Conservation (phyloP, 371 early-diverging fungal species). For the Polyrhizophydium stewartii region DNA sequence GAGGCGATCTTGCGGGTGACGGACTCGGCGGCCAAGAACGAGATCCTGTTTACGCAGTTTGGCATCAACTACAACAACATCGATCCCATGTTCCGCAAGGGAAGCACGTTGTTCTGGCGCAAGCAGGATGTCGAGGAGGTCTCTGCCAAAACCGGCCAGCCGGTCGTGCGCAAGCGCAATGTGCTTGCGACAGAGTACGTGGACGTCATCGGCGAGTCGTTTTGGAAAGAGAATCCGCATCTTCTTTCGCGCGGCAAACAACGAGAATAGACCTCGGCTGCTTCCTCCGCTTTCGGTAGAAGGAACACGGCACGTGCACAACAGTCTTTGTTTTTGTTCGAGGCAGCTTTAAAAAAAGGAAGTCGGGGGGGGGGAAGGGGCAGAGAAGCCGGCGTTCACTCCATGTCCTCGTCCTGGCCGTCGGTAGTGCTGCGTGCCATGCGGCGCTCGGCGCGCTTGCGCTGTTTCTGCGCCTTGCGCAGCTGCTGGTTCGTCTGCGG, state of each 20-base stretch:
- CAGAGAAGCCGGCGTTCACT: not conserved
- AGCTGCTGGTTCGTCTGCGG: constrained; percentile 36
- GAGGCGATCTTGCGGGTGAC: constrained; percentile 39
- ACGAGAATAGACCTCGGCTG: too few relatives aligned
- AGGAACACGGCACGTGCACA: too few relatives aligned
- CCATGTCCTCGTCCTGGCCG: constrained; percentile 2
- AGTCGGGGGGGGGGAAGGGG: too few relatives aligned
- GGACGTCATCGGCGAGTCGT: constrained; percentile 83
- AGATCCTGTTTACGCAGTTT: constrained; percentile 77
- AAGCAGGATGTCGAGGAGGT: not conserved
- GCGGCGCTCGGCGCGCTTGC: constrained; percentile 14
- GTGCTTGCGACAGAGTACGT: constrained; percentile 58
- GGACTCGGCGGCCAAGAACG: constrained; percentile 81
- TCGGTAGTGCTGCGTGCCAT: not conserved
- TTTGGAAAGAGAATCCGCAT: constrained; percentile 63
- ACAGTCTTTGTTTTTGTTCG: too few relatives aligned
- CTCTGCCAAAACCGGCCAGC: constrained; percentile 11
- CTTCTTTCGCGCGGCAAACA: not conserved
- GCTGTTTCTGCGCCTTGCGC: constrained; percentile 27
- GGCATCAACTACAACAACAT: constrained; percentile 85
- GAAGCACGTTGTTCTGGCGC: constrained; percentile 66
- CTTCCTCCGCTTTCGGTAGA: too few relatives aligned
- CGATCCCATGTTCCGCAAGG: constrained; percentile 80
- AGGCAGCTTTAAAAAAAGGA: too few relatives aligned
- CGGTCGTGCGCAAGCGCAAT: constrained; percentile 39